Conservation (phyloP, 78 protist genomes). For the Isochrysis galbana region DNA sequence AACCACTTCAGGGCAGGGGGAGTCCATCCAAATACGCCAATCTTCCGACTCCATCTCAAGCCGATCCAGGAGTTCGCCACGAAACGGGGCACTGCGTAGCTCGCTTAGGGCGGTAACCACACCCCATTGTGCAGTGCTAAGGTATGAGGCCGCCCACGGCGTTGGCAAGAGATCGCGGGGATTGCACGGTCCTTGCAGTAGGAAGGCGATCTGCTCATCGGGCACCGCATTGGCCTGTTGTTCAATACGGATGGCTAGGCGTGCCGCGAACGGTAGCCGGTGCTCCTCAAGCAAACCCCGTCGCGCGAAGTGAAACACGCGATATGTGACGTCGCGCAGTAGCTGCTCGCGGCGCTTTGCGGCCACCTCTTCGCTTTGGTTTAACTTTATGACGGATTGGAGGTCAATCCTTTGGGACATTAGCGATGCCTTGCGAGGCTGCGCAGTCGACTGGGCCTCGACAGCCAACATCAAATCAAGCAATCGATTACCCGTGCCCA, state of each 20-base stretch:
- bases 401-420: too few relatives aligned
- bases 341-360: conserved; percentile 13
- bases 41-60: conserved; percentile 42
- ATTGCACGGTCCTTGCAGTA: neutral
- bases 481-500: too few relatives aligned
- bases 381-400: too few relatives aligned
- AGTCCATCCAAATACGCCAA: conserved; percentile 61
- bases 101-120: conserved; percentile 22
- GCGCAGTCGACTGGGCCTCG: neutral
- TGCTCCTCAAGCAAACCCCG: conserved; percentile 66
- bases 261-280: conserved; percentile 58
- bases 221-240: neutral
- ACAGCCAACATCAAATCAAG: too few relatives aligned
- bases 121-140: conserved; percentile 24
- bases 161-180: conserved; percentile 10
- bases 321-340: conserved; percentile 39
- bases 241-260: conserved; percentile 35
- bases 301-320: conserved; percentile 30
- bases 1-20: conserved; percentile 55
- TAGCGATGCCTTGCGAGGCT: conserved; percentile 25
- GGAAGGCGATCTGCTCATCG: conserved; percentile 44
- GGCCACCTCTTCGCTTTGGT: too few relatives aligned
- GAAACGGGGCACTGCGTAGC: conserved; percentile 6
- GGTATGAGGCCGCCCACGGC: conserved; percentile 6
- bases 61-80: conserved; percentile 31